Percentiles rank a stretch among this genome's conserved stretches.
These are phyloP conservation scores for Westerdykella aurantiaca DNA, from an alignment of 2,329 filamentous ascomycete species.

Conservation along the genomic window DNA sequence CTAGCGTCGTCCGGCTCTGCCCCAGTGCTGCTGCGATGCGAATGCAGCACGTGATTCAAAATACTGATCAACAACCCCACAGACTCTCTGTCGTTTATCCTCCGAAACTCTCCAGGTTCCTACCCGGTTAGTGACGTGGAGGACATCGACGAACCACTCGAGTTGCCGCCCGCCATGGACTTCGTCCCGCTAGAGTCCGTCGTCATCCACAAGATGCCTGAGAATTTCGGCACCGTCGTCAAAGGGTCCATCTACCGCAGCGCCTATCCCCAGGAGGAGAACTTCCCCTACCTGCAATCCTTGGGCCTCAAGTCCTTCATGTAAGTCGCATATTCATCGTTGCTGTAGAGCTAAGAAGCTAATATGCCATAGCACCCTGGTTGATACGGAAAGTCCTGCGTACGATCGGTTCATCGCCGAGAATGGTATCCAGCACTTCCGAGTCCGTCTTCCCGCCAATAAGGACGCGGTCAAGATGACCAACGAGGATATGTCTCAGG, in stretches of 20 bases:
- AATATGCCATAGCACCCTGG: slow-evolving; percentile 33
- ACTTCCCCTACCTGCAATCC: slow-evolving; percentile 63
- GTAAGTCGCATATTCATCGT: slow-evolving; percentile 42
- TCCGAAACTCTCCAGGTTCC: no score
- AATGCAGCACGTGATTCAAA: no score
- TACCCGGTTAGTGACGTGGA: no score
- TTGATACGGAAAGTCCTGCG: slow-evolving; percentile 19
- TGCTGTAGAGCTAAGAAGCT: background rate
- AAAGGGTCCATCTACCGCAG: slow-evolving; percentile 72
- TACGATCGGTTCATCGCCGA: slow-evolving; percentile 57
- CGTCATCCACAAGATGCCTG: slow-evolving; percentile 37
- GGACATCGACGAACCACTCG: no score
- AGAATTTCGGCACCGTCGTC: slow-evolving; percentile 72
- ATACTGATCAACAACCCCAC: no score
- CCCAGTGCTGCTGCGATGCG: no score
- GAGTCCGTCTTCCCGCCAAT: slow-evolving; percentile 79
- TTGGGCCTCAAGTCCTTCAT: slow-evolving; percentile 74
- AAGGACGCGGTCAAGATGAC: slow-evolving; percentile 57
- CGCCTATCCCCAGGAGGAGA: slow-evolving; percentile 66
- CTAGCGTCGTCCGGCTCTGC: no score
- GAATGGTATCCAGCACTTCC: slow-evolving; percentile 64
- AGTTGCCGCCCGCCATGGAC: no score
- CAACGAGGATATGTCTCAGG: slow-evolving; percentile 56
- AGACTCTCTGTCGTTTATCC: no score
- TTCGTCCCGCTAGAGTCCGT: no score